Percentiles rank a stretch among this genome's conserved stretches.
Evolutionary conservation across 129 eudicot genomes (phyloP).

Genomic region (Centella asiatica): DNA sequence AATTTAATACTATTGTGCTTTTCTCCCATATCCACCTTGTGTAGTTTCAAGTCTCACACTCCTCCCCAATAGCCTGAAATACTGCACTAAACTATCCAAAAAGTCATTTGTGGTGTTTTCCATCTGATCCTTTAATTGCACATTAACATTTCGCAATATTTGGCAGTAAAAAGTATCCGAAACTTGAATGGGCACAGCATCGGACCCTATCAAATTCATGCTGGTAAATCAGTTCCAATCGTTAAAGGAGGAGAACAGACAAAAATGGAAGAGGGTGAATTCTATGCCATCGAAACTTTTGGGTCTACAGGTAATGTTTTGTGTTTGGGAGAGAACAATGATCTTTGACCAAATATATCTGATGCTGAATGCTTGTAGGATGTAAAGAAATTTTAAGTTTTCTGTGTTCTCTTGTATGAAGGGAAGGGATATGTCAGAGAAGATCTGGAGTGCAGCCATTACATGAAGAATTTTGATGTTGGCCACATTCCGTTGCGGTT

Average conservation of each 20-base stretch:
- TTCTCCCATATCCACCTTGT: not conserved
- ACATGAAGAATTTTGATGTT: conserved; percentile 91
- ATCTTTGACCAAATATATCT: not conserved
- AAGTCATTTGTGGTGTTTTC: too few relatives aligned
- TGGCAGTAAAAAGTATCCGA: conserved; percentile 91
- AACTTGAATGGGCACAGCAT: conserved; percentile 98
- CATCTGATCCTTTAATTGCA: not conserved
- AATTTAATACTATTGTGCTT: too few relatives aligned
- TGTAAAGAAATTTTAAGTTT: not conserved
- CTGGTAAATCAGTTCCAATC: conserved; percentile 98
- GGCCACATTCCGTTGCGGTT: conserved; percentile 89
- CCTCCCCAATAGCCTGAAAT: too few relatives aligned
- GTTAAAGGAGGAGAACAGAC: conserved; percentile 99
- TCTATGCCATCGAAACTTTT: conserved; percentile 96
- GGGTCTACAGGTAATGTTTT: conserved; percentile 79
- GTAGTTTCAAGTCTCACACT: not conserved
- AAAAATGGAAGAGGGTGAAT: conserved; percentile 99
- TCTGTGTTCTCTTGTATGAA: conserved; percentile 16
- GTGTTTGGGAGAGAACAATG: not conserved
- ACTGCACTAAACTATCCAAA: too few relatives aligned
- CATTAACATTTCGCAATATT: not conserved
- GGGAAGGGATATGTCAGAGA: conserved; percentile 97
- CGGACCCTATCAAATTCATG: conserved; percentile 91
- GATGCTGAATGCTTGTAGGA: not conserved
- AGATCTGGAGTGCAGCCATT: conserved; percentile 98